Evolutionary conservation across 2,329 filamentous ascomycete genomes (phyloP).

Genomic region (Lizonia empirigonia): DNA sequence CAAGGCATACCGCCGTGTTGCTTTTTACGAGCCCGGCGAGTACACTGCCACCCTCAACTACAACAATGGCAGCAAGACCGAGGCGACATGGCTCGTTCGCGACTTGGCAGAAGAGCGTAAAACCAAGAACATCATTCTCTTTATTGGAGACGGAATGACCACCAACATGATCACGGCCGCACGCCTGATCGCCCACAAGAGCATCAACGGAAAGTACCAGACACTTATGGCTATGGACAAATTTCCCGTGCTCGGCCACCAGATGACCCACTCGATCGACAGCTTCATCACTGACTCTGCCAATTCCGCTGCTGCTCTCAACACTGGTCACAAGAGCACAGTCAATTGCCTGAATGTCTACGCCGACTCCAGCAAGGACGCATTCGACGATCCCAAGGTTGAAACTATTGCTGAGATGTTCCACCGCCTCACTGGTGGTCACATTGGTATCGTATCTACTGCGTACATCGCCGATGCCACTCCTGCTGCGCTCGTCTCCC

Average conservation of each 20-base stretch:
- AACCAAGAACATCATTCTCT: slow-evolving; percentile 84
- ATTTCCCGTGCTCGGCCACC: slow-evolving; percentile 84
- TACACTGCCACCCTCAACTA: slow-evolving; percentile 79
- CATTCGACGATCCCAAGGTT: slow-evolving; percentile 84
- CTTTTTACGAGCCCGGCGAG: slow-evolving; percentile 77
- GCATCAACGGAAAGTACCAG: slow-evolving; percentile 83
- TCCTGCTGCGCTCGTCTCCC: slow-evolving; percentile 65
- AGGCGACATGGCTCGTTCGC: slow-evolving; percentile 77
- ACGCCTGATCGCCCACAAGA: slow-evolving; percentile 79
- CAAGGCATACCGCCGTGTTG: slow-evolving; percentile 77
- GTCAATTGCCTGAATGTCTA: slow-evolving; percentile 85
- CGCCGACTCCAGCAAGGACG: slow-evolving; percentile 72
- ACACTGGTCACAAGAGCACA: slow-evolving; percentile 81
- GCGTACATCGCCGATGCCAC: slow-evolving; percentile 83
- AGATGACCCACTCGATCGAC: slow-evolving; percentile 87
- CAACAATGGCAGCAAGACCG: slow-evolving; percentile 73
- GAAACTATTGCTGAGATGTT: slow-evolving; percentile 83
- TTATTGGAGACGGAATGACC: slow-evolving; percentile 74
- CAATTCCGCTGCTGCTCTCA: slow-evolving; percentile 81
- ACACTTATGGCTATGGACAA: slow-evolving; percentile 76
- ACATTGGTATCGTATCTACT: slow-evolving; percentile 72
- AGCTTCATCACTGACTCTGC: slow-evolving; percentile 85
- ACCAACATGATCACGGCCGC: slow-evolving; percentile 83
- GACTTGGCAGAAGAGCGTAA: slow-evolving; percentile 71
- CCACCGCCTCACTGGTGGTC: slow-evolving; percentile 68